Evolutionary conservation across 306 rosid species (phyloP).

Genomic region (apple (Malus domestica)): ASM211411v1 NC_041797.1:36871001-36871500

Average conservation of each 20-base stretch:
- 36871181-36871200: background rate
- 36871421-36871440: too few relatives aligned
- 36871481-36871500: too few relatives aligned
- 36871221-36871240: background rate
- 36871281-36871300: background rate
- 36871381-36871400: slow-evolving; percentile 84
- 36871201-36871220: background rate
- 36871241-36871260: background rate
- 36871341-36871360: slow-evolving; percentile 68
- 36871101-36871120: background rate
- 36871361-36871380: slow-evolving; percentile 74
- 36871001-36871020: background rate
- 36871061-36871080: background rate
- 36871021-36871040: background rate
- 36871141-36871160: background rate
- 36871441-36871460: too few relatives aligned
- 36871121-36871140: background rate
- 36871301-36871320: background rate
- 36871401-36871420: too few relatives aligned
- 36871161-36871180: background rate
- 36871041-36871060: background rate
- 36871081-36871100: background rate
- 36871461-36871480: too few relatives aligned
- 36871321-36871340: slow-evolving; percentile 47
- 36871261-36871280: background rate